A percentile compares a stretch with the other conserved stretches of the same genome.
phyloP scores from a whole-genome alignment of 305 asterid species.

The Fraxinus dipetala region DNA sequence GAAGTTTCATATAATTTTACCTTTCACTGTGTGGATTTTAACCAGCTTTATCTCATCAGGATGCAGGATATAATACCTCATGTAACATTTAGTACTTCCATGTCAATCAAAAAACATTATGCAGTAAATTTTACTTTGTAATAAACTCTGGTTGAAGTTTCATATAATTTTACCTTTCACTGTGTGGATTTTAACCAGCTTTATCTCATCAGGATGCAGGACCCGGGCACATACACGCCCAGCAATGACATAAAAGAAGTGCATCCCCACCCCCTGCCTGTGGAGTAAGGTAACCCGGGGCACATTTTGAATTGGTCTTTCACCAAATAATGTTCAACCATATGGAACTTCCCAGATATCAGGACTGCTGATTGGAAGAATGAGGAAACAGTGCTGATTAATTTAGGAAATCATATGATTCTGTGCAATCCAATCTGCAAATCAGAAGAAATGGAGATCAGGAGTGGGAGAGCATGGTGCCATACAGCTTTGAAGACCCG shows the following conservation, averaged over 20 bases:
- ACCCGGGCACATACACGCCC: not conserved
- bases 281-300: not conserved
- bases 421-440: slow-evolving; percentile 75
- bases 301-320: not conserved
- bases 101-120: not conserved
- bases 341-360: not conserved
- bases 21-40: not conserved
- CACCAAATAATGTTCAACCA: not conserved
- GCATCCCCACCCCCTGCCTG: not conserved
- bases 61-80: not conserved
- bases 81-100: not conserved
- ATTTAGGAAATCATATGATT: slow-evolving; percentile 20
- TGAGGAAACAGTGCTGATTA: not conserved
- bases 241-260: not conserved
- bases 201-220: not conserved
- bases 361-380: not conserved
- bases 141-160: not conserved
- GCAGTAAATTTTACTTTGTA: not conserved
- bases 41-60: not conserved
- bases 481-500: slow-evolving; percentile 92
- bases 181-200: not conserved
- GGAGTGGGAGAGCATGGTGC: slow-evolving; percentile 75
- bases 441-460: slow-evolving; percentile 91
- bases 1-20: not conserved
- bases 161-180: not conserved